Base-by-base conservation (phyloP, 352 stramenopile species). In the Pythium periplocum region DNA sequence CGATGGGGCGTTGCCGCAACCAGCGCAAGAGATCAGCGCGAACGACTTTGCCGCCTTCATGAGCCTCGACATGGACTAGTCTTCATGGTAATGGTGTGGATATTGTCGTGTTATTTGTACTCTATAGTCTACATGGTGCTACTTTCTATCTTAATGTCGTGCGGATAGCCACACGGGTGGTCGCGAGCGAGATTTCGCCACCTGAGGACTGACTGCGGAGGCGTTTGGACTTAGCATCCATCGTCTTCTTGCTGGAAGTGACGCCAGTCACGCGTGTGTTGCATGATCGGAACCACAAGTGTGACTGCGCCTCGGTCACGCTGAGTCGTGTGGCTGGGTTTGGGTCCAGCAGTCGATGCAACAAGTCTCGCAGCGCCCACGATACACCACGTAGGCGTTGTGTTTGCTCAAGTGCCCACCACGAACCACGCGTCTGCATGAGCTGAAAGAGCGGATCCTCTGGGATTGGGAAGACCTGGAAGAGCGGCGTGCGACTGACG, bases 151-250 rank as follows among this genome's bases (percentile, higher is more conserved):
- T 42, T 42, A 8, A 12, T 12, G 7, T 42, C 38, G 7, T 42
- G 11, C 58, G 68, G 32, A 88, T 73, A 48, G 64, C 54, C 17
- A 90, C 62, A 11, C 79, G 75, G 9, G 79, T 88, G 31, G 58
- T 63, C 4, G 84, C 75, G 39, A 90, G 73, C 34, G 65, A 73
- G 56, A 90, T 87, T 61, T 84, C 79, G 40, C 62, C 65, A n/a
- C 12, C 12, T 4, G 40, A 39, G 33, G 49, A 48, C 7, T 31
- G 61, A n/a, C 32, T 47, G 50, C 62, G 62, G 4, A 46, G 50
- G 32, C 66, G 61, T 50, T 66, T 71, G 39, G 65, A 64, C 7
- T 8, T 42, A 1, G 7, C 12, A 12, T 8, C 38, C 38, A 42
- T 42, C 38, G 59, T 61, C n/a, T 59, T 68, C 37, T 35, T 52